Conservation (phyloP, 2,329 filamentous ascomycete species). For the Cercospora citrullina region DNA sequence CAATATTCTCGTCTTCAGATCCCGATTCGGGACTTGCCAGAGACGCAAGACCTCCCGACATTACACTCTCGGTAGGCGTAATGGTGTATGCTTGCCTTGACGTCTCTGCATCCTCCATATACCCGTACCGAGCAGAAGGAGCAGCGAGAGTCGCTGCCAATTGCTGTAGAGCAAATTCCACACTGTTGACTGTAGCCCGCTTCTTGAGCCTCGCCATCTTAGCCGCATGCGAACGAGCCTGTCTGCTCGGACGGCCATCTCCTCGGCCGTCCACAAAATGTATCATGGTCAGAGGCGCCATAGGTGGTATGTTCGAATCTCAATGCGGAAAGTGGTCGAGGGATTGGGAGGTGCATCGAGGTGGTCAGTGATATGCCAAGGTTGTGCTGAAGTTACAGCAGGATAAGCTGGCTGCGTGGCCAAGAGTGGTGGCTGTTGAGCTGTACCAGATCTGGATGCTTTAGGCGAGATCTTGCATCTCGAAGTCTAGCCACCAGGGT, state of each 20-base stretch:
- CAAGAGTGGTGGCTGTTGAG: background rate
- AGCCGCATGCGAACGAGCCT: background rate
- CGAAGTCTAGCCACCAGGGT: background rate
- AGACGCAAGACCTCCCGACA: background rate
- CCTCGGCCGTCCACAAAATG: background rate
- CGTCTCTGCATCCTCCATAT: background rate
- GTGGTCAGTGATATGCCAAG: constrained; percentile 1
- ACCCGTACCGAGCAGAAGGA: background rate
- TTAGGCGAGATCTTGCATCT: constrained; percentile 1
- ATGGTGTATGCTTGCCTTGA: background rate
- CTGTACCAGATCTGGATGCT: background rate
- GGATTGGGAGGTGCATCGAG: background rate
- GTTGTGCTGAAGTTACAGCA: background rate
- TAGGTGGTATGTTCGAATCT: background rate
- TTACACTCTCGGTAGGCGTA: background rate
- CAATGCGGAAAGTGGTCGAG: background rate
- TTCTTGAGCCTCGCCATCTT: constrained; percentile 2
- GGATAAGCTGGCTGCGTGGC: background rate
- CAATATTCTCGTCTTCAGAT: background rate
- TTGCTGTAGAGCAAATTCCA: background rate
- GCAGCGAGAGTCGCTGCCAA: background rate
- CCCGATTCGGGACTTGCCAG: background rate
- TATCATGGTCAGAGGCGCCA: background rate
- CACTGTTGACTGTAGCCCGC: background rate
- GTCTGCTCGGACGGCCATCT: background rate